Evolutionary conservation across 345 rosid species (phyloP), one percentile per base, ranked within the genome.

Genomic region (Garcia nutans): DNA sequence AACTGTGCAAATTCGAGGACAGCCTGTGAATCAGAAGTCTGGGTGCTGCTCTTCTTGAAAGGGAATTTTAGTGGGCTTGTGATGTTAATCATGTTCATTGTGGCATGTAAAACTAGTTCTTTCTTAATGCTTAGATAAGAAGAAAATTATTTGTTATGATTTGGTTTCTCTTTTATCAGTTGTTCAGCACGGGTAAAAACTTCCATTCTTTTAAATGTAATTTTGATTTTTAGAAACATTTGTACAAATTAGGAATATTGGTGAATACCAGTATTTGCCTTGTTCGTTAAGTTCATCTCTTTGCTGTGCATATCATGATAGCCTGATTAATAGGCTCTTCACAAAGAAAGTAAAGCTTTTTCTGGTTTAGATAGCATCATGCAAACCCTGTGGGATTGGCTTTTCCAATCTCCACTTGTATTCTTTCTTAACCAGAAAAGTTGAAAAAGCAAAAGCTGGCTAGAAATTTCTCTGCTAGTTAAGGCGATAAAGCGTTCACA

Each of bases 1-100:
- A 26, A 87, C 92, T 0, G 93, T 91, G 80, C 87, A 91, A 82
- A 85, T 91, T 78, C 82, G 84, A 68, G 96, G 96, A 58, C 92
- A 91, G 84, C 93, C 93, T 60, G 86, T 91, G 28, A 82, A 82
- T 69, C 89, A 91, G 82, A 89, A 86, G 80, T 79, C 80, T 54
- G 92, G 93, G 52, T 91, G 96, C 87, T 89, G 96, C 85, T 88
- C 96, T 49, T 85, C 89, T 50, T 91, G 77, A 78, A 74, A 58
- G 67, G 7, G 2, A 68, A 45, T 74, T 45, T 28, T 42, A 62
- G 75, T 56, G 23, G 70, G 72, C 55, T 66, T 62, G 68, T 65
- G 45, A 76, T 33, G 68, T 57, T 63, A 56, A 73, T 68, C 71
- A 68, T 77, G 87, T 80, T 74, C 65, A 55, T 77, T 68, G 74